phyloP scores from a whole-genome alignment of 257 asterid species.

The Scutellaria minor region DNA sequence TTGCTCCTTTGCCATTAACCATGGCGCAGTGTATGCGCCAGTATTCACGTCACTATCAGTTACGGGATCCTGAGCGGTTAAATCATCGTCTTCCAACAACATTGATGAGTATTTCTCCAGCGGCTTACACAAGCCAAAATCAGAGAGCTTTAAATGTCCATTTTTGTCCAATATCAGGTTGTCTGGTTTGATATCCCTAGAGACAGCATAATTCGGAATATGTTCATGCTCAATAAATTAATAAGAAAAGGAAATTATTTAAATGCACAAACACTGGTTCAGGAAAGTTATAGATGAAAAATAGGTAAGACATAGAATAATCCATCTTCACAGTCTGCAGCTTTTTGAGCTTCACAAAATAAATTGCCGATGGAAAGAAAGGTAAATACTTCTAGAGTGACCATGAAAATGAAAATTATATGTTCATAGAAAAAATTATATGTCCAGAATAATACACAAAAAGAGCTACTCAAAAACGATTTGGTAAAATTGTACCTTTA shows the following conservation, averaged over 20 bases:
- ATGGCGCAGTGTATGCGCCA: constrained; percentile 60
- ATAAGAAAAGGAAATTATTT: not conserved
- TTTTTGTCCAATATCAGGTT: constrained; percentile 89
- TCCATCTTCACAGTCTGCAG: not conserved
- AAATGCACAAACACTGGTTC: not conserved
- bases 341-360: not conserved
- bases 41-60: constrained; percentile 53
- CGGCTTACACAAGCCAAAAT: constrained; percentile 72
- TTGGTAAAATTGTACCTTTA: not conserved
- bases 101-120: constrained; percentile 81
- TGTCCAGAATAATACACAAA: not conserved
- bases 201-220: constrained; percentile 31
- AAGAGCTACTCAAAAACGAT: not conserved
- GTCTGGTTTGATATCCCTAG: constrained; percentile 97
- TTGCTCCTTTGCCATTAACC: constrained; percentile 97
- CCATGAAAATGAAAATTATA: not conserved
- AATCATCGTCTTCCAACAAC: constrained; percentile 77
- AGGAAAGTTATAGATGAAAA: not conserved
- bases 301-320: not conserved
- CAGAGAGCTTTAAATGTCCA: constrained; percentile 95
- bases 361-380: not conserved
- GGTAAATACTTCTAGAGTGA: not conserved
- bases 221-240: not conserved
- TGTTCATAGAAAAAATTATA: not conserved
- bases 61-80: constrained; percentile 56